Percentiles rank a stretch among this genome's conserved stretches.
Conservation (phyloP, 2,329 filamentous ascomycete species). For the Pseudogymnoascus verrucosus region DNA sequence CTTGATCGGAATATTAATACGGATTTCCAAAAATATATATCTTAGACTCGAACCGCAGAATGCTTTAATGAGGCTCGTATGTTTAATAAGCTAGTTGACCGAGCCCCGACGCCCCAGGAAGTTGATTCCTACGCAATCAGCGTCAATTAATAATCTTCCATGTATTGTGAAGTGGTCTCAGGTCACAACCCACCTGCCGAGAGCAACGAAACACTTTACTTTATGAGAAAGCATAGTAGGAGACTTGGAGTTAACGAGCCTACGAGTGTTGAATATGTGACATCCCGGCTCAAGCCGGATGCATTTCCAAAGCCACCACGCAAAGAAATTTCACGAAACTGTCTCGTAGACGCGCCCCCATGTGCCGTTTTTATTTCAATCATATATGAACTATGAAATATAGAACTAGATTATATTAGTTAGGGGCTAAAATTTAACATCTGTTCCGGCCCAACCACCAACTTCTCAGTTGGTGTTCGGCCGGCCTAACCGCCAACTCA, state of each 20-base stretch:
- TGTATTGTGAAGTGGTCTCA: background rate
- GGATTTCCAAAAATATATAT: background rate
- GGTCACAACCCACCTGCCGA: background rate
- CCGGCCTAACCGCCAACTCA: too few species aligned
- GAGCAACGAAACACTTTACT: too few species aligned
- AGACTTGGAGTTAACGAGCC: too few species aligned
- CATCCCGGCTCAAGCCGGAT: background rate
- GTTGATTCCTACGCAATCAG: constrained; percentile 10
- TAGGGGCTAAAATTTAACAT: too few species aligned
- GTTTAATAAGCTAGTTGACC: constrained; percentile 11
- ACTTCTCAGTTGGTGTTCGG: too few species aligned
- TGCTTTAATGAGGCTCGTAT: constrained; percentile 8
- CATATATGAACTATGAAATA: too few species aligned
- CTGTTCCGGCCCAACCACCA: too few species aligned
- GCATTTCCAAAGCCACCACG: background rate
- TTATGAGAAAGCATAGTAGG: too few species aligned
- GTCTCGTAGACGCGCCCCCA: too few species aligned
- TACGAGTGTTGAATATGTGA: background rate
- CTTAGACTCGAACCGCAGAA: constrained; percentile 2
- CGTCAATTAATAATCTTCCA: constrained; percentile 10
- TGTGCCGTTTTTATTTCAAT: too few species aligned
- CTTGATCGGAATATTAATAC: background rate
- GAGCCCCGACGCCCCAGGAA: constrained; percentile 8
- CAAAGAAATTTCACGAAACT: too few species aligned
- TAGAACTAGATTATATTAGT: too few species aligned